Evolutionary conservation across 2,329 filamentous ascomycete genomes (phyloP).

Genomic region (Neopestalotiopsis clavispora): DNA sequence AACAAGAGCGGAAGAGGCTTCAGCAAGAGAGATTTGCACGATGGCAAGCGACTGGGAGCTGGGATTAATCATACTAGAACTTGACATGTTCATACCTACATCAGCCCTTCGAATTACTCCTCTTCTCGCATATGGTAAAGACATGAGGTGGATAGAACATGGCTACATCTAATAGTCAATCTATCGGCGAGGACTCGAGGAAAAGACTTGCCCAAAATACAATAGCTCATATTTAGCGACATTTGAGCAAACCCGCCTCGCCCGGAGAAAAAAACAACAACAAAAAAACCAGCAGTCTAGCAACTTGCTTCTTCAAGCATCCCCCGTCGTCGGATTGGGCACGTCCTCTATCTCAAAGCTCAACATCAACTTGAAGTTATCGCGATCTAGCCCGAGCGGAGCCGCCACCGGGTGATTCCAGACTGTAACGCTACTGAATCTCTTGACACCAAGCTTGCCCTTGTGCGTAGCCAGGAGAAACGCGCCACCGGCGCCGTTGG

Average conservation of each 20-base stretch:
- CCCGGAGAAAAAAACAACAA: background rate
- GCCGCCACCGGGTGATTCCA: slow-evolving; percentile 4
- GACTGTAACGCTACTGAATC: background rate
- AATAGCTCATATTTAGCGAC: background rate
- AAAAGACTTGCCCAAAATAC: background rate
- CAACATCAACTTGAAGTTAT: background rate
- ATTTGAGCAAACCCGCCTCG: background rate
- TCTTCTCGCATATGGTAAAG: background rate
- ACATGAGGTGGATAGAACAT: background rate
- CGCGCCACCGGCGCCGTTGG: background rate
- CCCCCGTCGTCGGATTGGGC: background rate
- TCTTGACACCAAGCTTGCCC: background rate
- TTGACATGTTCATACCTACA: background rate
- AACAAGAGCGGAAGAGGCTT: background rate
- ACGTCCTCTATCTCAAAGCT: background rate
- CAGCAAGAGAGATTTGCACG: background rate
- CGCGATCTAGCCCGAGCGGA: background rate
- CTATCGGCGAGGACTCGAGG: background rate
- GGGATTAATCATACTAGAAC: background rate
- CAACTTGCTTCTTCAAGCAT: background rate
- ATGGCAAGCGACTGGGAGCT: background rate
- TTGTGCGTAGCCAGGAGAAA: slow-evolving; percentile 12
- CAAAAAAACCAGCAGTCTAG: background rate
- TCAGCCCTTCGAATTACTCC: background rate
- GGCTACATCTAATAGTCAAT: background rate